These are phyloP conservation scores for Sesbania bispinosa DNA, from an alignment of 306 rosid species.

Conservation along the genomic window DNA sequence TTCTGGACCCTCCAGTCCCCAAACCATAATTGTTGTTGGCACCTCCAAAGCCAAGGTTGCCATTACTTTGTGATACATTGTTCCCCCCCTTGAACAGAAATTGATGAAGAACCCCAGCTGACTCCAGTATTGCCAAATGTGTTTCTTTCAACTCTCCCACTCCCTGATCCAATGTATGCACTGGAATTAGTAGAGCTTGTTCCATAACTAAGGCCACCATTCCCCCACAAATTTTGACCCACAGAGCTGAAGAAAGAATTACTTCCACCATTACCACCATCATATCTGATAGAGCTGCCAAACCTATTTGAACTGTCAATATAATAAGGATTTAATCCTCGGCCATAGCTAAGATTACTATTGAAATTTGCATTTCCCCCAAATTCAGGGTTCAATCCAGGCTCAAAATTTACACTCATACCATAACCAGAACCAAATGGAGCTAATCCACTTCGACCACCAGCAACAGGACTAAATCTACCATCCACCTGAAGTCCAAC, in stretches of 20 bases:
- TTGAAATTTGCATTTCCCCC: conserved; percentile 64
- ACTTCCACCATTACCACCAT: conserved; percentile 62
- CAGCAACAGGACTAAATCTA: conserved; percentile 71
- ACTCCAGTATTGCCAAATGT: conserved; percentile 66
- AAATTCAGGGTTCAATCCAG: conserved; percentile 62
- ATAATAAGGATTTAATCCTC: conserved; percentile 68
- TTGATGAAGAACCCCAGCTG: conserved; percentile 61
- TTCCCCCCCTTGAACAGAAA: conserved; percentile 54
- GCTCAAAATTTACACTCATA: conserved; percentile 67
- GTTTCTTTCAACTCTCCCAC: conserved; percentile 57
- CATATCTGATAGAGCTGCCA: conserved; percentile 50
- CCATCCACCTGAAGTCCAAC: conserved; percentile 64
- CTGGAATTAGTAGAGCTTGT: conserved; percentile 55
- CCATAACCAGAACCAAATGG: conserved; percentile 80
- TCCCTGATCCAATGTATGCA: conserved; percentile 62
- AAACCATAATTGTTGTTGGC: conserved; percentile 55
- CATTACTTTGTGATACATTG: conserved; percentile 50
- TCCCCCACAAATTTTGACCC: conserved; percentile 75
- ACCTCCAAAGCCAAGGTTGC: conserved; percentile 59
- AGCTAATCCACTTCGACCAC: conserved; percentile 76
- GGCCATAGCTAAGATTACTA: conserved; percentile 58
- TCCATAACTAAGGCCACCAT: conserved; percentile 63
- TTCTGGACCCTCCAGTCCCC: conserved; percentile 73
- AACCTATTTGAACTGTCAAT: conserved; percentile 62
- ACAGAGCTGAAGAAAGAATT: conserved; percentile 68